These are phyloP conservation scores for Orbilia blumenaviensis DNA, from an alignment of 2,329 filamentous ascomycete genomes.

Conservation along the genomic window DNA sequence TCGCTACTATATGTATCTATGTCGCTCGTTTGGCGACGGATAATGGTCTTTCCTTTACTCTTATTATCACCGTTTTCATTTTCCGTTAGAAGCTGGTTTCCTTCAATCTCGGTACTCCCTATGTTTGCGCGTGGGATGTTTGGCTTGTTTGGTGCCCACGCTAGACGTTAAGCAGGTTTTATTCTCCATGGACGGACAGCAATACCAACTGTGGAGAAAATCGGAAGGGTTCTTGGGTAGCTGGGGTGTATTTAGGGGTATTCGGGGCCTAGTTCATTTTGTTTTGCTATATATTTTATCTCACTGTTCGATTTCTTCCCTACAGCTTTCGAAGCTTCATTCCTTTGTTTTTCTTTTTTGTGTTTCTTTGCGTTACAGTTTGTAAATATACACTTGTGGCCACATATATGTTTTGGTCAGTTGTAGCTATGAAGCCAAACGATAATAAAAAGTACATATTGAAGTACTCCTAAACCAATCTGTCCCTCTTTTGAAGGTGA, in stretches of 20 bases:
- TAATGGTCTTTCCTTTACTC: slow-evolving; percentile 5
- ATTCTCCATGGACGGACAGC: not conserved
- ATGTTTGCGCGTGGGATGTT: slow-evolving; percentile 10
- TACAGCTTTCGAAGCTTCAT: not conserved
- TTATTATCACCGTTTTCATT: slow-evolving; percentile 24
- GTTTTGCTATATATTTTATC: not conserved
- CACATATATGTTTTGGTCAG: not conserved
- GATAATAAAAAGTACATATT: not conserved
- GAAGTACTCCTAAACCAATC: not conserved
- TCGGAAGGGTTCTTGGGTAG: not conserved
- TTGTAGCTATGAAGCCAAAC: slow-evolving; percentile 6
- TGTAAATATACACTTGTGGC: slow-evolving; percentile 11
- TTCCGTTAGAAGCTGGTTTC: slow-evolving; percentile 25
- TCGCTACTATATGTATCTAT: not conserved
- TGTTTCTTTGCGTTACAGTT: not conserved
- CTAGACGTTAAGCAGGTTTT: slow-evolving; percentile 16
- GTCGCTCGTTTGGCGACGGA: not conserved
- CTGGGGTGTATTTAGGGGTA: not conserved
- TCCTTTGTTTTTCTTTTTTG: not conserved
- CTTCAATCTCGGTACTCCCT: not conserved
- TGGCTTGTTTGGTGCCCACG: slow-evolving; percentile 24
- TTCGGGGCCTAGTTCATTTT: not conserved
- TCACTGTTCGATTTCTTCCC: too few species aligned
- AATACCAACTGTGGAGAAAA: not conserved
- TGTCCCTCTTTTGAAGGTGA: not conserved